Conservation (phyloP, 495 filamentous ascomycete genomes). For the Talaromyces liani region DNA sequence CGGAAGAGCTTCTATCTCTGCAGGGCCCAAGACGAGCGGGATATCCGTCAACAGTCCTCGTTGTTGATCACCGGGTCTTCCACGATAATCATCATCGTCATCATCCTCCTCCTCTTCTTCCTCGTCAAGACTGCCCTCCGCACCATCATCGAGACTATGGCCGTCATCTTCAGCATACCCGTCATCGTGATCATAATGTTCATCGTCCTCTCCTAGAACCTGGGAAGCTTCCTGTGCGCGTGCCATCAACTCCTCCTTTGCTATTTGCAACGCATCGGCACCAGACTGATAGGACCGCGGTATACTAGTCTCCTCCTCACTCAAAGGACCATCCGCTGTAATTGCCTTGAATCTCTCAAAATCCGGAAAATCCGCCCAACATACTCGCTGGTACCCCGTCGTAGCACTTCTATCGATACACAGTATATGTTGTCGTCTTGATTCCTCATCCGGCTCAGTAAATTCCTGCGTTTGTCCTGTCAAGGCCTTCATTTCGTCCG, state of each 20-base stretch:
- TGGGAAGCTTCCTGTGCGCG: constrained; percentile 44
- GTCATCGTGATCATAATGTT: constrained; percentile 31
- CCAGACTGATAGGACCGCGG: constrained; percentile 48
- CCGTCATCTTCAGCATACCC: constrained; percentile 46
- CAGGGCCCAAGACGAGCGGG: constrained; percentile 85
- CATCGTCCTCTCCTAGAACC: constrained; percentile 32
- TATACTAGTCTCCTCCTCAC: constrained; percentile 43
- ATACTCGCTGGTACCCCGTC: constrained; percentile 37
- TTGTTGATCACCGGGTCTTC: constrained; percentile 74
- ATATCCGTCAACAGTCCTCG: constrained; percentile 85
- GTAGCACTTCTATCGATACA: constrained; percentile 38
- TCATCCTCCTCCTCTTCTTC: constrained; percentile 62
- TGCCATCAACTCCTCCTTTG: constrained; percentile 54
- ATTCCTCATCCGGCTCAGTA: constrained; percentile 29
- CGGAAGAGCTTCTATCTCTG: constrained; percentile 87
- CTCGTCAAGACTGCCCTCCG: constrained; percentile 15
- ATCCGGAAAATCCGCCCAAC: constrained; percentile 43
- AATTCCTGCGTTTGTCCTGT: constrained; percentile 37
- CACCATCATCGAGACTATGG: constrained; percentile 36
- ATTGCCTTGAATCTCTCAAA: constrained; percentile 31
- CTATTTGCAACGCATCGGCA: constrained; percentile 44
- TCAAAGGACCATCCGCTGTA: constrained; percentile 29
- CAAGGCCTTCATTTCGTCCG: constrained; percentile 40
- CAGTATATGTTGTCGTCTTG: constrained; percentile 36
- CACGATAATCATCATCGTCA: constrained; percentile 72